Percentiles rank a stretch among this genome's conserved stretches.
These are phyloP conservation scores for Pascua sp. DNA, from an alignment of 1,284 basidiomycete genomes.

Conservation along the genomic window DNA sequence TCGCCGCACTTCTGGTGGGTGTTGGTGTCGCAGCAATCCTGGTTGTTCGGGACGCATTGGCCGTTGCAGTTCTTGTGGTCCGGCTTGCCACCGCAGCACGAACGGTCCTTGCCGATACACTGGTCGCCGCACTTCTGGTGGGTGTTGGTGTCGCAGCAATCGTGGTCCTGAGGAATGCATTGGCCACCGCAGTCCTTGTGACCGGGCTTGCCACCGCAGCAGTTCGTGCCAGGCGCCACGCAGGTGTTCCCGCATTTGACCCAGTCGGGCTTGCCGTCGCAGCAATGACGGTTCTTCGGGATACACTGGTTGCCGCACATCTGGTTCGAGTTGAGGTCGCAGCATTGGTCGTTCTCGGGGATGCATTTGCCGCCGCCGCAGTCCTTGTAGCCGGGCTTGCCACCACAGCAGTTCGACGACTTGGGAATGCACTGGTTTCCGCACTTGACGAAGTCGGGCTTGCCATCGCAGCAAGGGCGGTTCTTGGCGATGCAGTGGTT, in stretches of 20 bases:
- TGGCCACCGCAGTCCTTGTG: background rate
- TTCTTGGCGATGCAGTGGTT: background rate
- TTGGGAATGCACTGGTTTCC: background rate
- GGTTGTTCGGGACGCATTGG: background rate
- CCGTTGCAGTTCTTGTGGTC: background rate
- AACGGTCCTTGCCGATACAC: background rate
- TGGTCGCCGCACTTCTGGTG: background rate
- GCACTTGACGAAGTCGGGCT: background rate
- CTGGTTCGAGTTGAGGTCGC: background rate
- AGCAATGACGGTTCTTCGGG: background rate
- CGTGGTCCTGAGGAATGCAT: background rate
- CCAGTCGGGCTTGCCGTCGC: background rate
- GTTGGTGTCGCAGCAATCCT: background rate
- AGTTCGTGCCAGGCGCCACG: background rate
- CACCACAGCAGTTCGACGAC: too few relatives aligned
- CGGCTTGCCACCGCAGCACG: background rate
- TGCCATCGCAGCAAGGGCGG: background rate
- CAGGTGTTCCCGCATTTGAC: background rate
- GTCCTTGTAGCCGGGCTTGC: background rate
- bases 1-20: background rate
- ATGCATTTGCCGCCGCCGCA: background rate
- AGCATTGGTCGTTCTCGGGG: background rate
- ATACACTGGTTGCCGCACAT: background rate
- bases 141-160: background rate
- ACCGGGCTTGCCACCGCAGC: background rate